These are phyloP conservation scores for Mycena leptocephala DNA, from an alignment of 768 basidiomycete genomes.

Conservation along the genomic window DNA sequence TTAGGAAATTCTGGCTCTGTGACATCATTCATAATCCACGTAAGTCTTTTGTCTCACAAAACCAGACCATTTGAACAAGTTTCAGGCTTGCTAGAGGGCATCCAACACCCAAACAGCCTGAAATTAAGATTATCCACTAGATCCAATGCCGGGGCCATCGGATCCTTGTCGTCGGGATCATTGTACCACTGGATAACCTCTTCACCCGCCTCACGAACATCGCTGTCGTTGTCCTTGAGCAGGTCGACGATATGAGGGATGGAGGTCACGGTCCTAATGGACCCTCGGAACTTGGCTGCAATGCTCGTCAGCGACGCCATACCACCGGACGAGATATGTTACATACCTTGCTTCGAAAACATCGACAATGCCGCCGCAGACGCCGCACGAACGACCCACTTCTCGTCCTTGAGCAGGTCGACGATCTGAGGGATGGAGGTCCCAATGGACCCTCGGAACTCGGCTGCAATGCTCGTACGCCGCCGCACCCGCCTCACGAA, in stretches of 20 bases:
- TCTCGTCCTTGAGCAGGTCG: neutral
- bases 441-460: neutral
- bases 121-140: too few relatives aligned
- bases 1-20: too few relatives aligned
- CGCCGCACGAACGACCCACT: neutral
- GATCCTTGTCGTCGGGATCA: too few relatives aligned
- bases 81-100: too few relatives aligned
- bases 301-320: neutral
- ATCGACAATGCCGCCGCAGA: neutral
- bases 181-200: too few relatives aligned
- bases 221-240: neutral
- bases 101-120: too few relatives aligned
- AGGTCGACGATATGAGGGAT: neutral
- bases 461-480: neutral
- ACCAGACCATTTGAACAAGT: too few relatives aligned
- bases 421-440: neutral
- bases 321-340: neutral
- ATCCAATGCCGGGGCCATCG: too few relatives aligned
- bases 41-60: too few relatives aligned
- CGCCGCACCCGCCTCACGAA: neutral
- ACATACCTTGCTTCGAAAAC: neutral
- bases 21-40: too few relatives aligned
- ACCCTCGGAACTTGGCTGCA: neutral
- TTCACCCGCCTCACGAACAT: too few relatives aligned
- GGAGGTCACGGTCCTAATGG: conserved; percentile 3